Base-by-base conservation (phyloP, 73 alveolate species). In the Paramecium tetraurelia region DNA sequence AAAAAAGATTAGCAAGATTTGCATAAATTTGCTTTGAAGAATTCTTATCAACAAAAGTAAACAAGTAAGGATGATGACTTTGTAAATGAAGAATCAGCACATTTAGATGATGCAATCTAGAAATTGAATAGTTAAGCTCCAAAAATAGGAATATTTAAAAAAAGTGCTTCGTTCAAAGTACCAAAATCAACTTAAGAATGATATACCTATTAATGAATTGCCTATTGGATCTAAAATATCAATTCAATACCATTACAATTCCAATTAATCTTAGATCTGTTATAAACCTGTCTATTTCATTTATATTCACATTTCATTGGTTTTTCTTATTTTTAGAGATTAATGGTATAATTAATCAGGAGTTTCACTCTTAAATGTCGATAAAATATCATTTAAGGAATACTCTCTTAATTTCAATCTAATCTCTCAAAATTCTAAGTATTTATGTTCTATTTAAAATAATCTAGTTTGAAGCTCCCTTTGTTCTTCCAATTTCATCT, bases 221-320 rank as follows among this genome's bases (percentile, higher is more conserved):
- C 75, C 75, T 22, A 76, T 80, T 20, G 76, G 24, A 80, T 80
- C 90, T 29, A 80, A 80, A 18, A 40, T 22, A 31, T 80, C 90
- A 21, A 80, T 24, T 80, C 90, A 8, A 80, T 80, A 5, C 90
- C 90, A 31, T 80, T 63, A 58, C 90, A 43, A 44, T 44, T 20
- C 90, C 90, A 48, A 80, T 80, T 22, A 44, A 44, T 24, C 90
- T 76, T 5, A 80, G 31, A 48, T 80, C 90, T 21, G 90, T 80
- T n/a, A 80, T 44, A 16, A 76, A 80, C 22, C 90, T 80, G 21
- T 80, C 90, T 11, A 80, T 80, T 48, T 44, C 70, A 21, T 44
- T 80, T 48, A 76, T 80, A n/a, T 44, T 35, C 9, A 80, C 46
- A 21, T 1, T 3, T 44, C 90, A 44, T 18, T 57, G 76, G 43